Percentiles rank a stretch among this genome's conserved stretches.
Evolutionary conservation across 73 alveolate genomes (phyloP).

Genomic region (Paramecium octaurelia): DNA sequence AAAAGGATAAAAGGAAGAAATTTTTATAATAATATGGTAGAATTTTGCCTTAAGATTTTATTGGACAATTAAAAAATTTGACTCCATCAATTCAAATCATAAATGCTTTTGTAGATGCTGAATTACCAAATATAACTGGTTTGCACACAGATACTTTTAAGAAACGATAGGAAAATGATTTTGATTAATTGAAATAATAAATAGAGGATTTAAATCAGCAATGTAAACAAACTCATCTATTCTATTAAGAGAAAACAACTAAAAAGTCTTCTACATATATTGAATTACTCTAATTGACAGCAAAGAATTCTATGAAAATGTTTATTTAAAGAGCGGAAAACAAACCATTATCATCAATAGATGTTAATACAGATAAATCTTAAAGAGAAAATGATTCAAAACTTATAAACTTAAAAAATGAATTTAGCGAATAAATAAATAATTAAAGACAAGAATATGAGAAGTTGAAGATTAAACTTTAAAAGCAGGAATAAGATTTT

Average conservation of each 20-base stretch:
- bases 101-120: slow-evolving; percentile 7
- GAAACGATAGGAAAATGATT: background rate
- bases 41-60: slow-evolving; percentile 59
- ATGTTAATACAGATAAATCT: background rate
- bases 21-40: slow-evolving; percentile 58
- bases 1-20: slow-evolving; percentile 49
- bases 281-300: background rate
- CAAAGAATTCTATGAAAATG: slow-evolving; percentile 34
- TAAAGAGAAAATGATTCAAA: background rate
- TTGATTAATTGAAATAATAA: slow-evolving; percentile 6
- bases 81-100: slow-evolving; percentile 16
- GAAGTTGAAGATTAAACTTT: background rate
- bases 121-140: background rate
- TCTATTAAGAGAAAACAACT: background rate
- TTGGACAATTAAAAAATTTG: slow-evolving; percentile 55
- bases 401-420: background rate
- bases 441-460: background rate
- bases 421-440: background rate
- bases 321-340: slow-evolving; percentile 25
- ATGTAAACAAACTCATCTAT: background rate
- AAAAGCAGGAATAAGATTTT: background rate
- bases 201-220: slow-evolving; percentile 1
- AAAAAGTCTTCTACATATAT: background rate
- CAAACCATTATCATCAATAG: background rate
- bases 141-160: background rate